Conservation (phyloP, 495 filamentous ascomycete species). For the Penicillium paxilli region DNA sequence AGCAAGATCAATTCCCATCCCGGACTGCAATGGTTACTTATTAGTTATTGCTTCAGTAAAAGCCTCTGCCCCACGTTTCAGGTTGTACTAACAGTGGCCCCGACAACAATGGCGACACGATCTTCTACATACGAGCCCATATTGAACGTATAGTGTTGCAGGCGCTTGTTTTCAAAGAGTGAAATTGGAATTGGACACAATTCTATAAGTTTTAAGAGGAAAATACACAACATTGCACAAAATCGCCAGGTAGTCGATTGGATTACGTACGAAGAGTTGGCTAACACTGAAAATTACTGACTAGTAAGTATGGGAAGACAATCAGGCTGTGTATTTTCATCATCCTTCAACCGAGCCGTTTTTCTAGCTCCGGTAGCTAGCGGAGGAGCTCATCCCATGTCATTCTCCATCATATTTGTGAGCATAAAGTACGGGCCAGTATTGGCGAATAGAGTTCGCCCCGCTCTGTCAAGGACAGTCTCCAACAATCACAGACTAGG, state of each 20-base stretch:
- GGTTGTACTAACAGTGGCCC: slow-evolving; percentile 23
- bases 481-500: neutral
- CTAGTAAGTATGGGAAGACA: too few relatives aligned
- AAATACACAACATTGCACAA: neutral
- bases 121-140: slow-evolving; percentile 16
- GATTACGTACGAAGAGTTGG: neutral
- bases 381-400: too few relatives aligned
- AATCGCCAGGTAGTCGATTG: neutral
- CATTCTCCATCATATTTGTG: too few relatives aligned
- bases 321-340: too few relatives aligned
- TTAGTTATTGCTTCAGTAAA: neutral
- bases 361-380: too few relatives aligned
- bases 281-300: too few relatives aligned
- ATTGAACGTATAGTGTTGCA: neutral
- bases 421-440: too few relatives aligned
- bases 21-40: slow-evolving; percentile 19
- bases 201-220: neutral
- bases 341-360: too few relatives aligned
- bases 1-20: slow-evolving; percentile 26
- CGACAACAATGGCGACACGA: slow-evolving; percentile 20
- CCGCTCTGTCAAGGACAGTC: too few relatives aligned
- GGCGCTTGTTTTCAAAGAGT: neutral
- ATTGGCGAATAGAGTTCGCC: too few relatives aligned
- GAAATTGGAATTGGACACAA: neutral
- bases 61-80: neutral